phyloP scores from a whole-genome alignment of 1,284 basidiomycete genomes.

The Phellopilus nigrolimitatus region DNA sequence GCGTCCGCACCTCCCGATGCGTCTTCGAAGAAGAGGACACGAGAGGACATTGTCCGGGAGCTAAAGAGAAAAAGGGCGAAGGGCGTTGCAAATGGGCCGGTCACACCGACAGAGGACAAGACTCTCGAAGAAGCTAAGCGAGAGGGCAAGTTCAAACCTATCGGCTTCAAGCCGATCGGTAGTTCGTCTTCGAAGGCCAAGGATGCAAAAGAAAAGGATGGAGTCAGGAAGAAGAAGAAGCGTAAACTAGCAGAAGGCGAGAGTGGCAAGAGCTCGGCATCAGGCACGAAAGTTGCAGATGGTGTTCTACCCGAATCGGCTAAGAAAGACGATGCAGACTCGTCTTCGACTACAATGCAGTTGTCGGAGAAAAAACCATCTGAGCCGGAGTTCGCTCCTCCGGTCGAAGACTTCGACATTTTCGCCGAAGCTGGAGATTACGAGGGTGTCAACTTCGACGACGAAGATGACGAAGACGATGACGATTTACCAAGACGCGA shows the following conservation, averaged over 20 bases:
- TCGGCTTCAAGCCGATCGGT: constrained; percentile 67
- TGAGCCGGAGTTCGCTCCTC: constrained; percentile 28
- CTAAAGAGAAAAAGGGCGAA: constrained; percentile 58
- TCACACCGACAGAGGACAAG: constrained; percentile 28
- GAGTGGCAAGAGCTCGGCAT: constrained; percentile 33
- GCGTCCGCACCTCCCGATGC: constrained; percentile 24
- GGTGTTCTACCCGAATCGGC: constrained; percentile 23
- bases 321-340: neutral
- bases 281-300: no score
- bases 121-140: constrained; percentile 50
- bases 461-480: constrained; percentile 48
- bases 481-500: constrained; percentile 13
- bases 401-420: constrained; percentile 40
- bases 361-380: neutral
- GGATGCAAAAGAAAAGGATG: constrained; percentile 35
- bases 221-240: constrained; percentile 38
- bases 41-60: constrained; percentile 68
- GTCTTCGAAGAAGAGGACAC: constrained; percentile 54
- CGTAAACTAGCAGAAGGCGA: constrained; percentile 37
- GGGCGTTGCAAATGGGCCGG: constrained; percentile 22
- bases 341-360: neutral
- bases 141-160: constrained; percentile 73
- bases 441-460: constrained; percentile 58
- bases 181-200: constrained; percentile 35
- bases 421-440: constrained; percentile 87